Evolutionary conservation across 345 rosid species (phyloP), one percentile per base, ranked within the genome.

Genomic region (Bruguiera parviflora): DNA sequence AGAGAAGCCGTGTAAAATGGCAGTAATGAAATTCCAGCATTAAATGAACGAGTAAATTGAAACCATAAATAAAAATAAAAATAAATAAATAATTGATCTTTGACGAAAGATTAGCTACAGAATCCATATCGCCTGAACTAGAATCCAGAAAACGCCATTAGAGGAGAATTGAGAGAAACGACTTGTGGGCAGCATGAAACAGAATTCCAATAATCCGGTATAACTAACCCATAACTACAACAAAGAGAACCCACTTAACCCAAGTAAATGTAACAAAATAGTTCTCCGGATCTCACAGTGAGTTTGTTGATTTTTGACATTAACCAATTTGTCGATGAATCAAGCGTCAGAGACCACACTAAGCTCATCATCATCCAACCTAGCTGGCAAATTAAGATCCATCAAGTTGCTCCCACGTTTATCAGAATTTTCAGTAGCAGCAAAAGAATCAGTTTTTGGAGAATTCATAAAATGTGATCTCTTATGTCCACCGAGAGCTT

Each of bases 381-480:
- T 64, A 67, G 82, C 79, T 3, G 79, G 79, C 68, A 75, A 61
- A 79, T 79, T 79, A 53, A 79, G 82, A 79, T 79, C 82, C 46
- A 75, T 71, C 43, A 65, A 62, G 13, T 10, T 70, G 69, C 28
- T 33, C 20, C 63, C 69, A 1, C 49, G 22, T 66, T 67, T 72
- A 11, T 55, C 46, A 5, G 63, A 28, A 35, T 8, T 66, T 58
- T 58, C 69, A 22, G 35, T 69, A 22, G n/a, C 66, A 27, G 6
- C 43, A 16, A 11, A 37, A 21, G 53, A 20, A 27, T 1, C 15
- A 29, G 21, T 28, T 0, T 60, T 20, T 11, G 78, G 49, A 63
- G 72, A 19, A 52, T 61, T 53, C 62, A 56, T 19, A 6, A 79
- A 64, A 64, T 79, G 82, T 1, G 82, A 75, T 61, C 79, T 68